Percentiles rank a stretch among this genome's conserved stretches.
These are phyloP conservation scores for Phaseolus coccineus DNA, from an alignment of 331 rosid genomes.

Conservation along the genomic window DNA sequence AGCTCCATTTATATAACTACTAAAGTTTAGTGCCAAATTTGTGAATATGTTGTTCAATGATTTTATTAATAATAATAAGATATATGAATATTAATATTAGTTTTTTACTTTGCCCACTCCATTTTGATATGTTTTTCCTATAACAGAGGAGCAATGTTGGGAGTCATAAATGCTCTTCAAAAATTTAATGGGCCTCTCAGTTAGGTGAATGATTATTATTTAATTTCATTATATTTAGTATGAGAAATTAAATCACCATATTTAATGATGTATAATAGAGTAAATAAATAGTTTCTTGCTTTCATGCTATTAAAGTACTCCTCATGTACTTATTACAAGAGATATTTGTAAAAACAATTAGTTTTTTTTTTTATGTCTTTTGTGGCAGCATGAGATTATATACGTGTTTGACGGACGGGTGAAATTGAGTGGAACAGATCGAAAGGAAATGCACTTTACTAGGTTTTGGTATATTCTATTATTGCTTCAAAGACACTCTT, in stretches of 20 bases:
- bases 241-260: neutral
- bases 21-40: neutral
- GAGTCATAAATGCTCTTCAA: neutral
- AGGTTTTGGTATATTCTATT: constrained; percentile 70
- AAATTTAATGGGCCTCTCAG: neutral
- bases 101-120: too few species aligned
- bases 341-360: too few species aligned
- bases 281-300: too few species aligned
- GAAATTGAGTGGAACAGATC: constrained; percentile 12
- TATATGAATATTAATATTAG: too few species aligned
- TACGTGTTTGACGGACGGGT: constrained; percentile 53
- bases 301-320: too few species aligned
- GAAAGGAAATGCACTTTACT: constrained; percentile 72
- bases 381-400: constrained; percentile 32
- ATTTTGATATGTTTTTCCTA: too few species aligned
- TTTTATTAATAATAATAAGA: too few species aligned
- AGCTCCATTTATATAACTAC: neutral
- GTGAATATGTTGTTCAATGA: too few species aligned
- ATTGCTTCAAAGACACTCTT: constrained; percentile 59
- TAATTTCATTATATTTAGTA: neutral
- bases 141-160: too few species aligned
- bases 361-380: too few species aligned
- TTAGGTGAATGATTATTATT: constrained; percentile 1
- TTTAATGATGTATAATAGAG: too few species aligned
- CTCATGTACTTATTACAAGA: too few species aligned